Evolutionary conservation across 345 rosid genomes (phyloP), one percentile per base, ranked within the genome.

Genomic region (Eutrema heterophyllum): DNA sequence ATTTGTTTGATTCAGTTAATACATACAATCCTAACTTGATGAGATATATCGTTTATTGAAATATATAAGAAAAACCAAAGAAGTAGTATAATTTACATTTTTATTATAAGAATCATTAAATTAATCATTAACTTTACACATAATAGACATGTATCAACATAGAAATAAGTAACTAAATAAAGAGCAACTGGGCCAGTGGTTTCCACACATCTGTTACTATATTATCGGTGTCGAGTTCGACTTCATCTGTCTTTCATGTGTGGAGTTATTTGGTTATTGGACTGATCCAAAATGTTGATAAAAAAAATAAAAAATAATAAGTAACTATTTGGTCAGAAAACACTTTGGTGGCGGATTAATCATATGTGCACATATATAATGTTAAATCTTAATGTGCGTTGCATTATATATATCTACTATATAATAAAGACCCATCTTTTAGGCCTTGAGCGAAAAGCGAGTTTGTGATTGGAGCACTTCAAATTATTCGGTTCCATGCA

Each of bases 381-480:
- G 49, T 64, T 35, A 8, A 21, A 46, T 7, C 27, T 15, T 26
- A 53, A 55, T 53, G 39, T 63, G 76, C 5, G 46, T 30, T 52
- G 33, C 50, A 11, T 40, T 51, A 27, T 24, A 58, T 48, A 21
- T 6, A 38, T 44, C 57, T 35, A 32, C 9, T 51, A n/a, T 68
- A 33, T 35, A 46, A 11, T 63, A 70, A 53, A 62, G 11, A 26
- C 46, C 39, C 15, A 7, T 15, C 44, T 54, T 35, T 54, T 52
- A 70, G 71, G 66, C 63, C 36, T 13, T 5, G 10, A 56, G 61
- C 49, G 46, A 26, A 59, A 77, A 71, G 67, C 50, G 56, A 77
- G 68, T 71, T 71, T 58, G 68, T 77, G 77, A 65, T 77, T 77
- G 80, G 76, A 58, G 80, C 73, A 77, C 80, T 65, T 71, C 76